Conservation (phyloP, 768 basidiomycete genomes). For the Lactifluus piperatus region DNA sequence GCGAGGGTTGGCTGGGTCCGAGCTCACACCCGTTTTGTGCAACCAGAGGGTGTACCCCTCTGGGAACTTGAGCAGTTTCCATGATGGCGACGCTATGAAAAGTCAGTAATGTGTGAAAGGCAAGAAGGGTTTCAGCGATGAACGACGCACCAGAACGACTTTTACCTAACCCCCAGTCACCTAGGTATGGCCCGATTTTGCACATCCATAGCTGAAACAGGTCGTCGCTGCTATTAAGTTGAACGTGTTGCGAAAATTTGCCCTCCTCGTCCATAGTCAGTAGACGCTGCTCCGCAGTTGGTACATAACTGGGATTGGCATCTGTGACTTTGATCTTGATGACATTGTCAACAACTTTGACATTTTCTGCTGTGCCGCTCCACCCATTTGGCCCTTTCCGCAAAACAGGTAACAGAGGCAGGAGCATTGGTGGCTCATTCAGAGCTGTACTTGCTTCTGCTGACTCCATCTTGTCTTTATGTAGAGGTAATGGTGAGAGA, state of each 20-base stretch:
- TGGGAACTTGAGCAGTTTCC: conserved; percentile 4
- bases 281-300: not conserved
- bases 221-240: accelerated
- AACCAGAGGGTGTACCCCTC: conserved; percentile 7
- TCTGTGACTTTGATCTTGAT: conserved; percentile 9
- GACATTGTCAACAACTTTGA: not conserved
- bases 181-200: conserved; percentile 10
- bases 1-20: conserved; percentile 9
- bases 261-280: not conserved
- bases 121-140: not conserved
- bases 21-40: not conserved
- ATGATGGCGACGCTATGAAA: not conserved
- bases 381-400: not conserved
- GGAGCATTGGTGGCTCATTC: not conserved
- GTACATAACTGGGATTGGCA: not conserved
- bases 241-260: not conserved
- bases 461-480: not conserved
- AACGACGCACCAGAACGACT: not conserved
- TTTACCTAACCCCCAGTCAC: conserved; percentile 2
- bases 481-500: not conserved
- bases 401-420: not conserved
- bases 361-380: not conserved
- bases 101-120: not conserved
- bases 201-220: not conserved
- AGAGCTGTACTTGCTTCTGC: not conserved